Evolutionary conservation across 2,329 filamentous ascomycete genomes (phyloP).

Genomic region (Hortaea sp.): DNA sequence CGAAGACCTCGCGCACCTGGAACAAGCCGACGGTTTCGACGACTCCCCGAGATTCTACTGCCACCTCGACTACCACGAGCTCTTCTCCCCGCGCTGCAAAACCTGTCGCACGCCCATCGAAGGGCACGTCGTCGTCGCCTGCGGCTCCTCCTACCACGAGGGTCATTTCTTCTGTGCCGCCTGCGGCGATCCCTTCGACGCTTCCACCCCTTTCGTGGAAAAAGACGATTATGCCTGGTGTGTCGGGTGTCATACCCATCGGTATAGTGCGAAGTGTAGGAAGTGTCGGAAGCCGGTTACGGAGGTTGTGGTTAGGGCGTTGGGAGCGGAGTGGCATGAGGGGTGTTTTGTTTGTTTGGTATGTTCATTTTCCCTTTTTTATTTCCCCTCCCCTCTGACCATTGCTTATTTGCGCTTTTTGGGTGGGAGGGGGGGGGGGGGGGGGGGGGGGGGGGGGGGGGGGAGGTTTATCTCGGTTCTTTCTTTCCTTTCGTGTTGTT

Average conservation of each 20-base stretch:
- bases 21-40: slow-evolving; percentile 32
- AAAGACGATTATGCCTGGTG: slow-evolving; percentile 99
- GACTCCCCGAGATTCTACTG: slow-evolving; percentile 81
- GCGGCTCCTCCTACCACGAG: slow-evolving; percentile 91
- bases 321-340: slow-evolving; percentile 90
- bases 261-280: slow-evolving; percentile 80
- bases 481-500: no score
- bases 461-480: no score
- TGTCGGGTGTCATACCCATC: slow-evolving; percentile 80
- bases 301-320: slow-evolving; percentile 78
- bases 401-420: no score
- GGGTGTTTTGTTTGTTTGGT: slow-evolving; percentile 74
- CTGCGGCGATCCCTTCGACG: slow-evolving; percentile 72
- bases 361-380: slow-evolving; percentile 19
- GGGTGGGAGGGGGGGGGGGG: no score
- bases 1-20: no score
- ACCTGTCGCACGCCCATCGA: slow-evolving; percentile 95
- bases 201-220: slow-evolving; percentile 73
- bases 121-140: slow-evolving; percentile 85
- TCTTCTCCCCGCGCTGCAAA: slow-evolving; percentile 85
- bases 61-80: slow-evolving; percentile 96
- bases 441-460: no score
- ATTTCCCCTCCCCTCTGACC: no score
- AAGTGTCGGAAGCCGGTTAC: slow-evolving; percentile 77
- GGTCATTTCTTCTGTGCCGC: slow-evolving; percentile 99